Evolutionary conservation across 306 rosid species (phyloP).

Genomic region (Dryas alaskensis): DNA sequence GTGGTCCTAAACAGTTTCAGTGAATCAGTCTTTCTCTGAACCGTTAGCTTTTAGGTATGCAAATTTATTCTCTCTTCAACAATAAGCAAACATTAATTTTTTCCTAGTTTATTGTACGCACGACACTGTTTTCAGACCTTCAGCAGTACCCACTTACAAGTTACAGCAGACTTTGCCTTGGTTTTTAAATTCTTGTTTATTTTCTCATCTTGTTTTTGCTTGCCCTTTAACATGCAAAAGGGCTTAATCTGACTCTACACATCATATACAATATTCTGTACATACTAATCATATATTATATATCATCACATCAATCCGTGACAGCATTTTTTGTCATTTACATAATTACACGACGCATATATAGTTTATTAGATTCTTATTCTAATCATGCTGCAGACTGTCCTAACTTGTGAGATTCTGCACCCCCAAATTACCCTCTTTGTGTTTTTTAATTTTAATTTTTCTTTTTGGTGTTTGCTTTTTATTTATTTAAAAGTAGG

Average conservation of each 20-base stretch:
- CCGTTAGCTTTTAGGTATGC: neutral
- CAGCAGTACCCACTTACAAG: no score
- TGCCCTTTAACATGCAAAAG: neutral
- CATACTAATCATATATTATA: neutral
- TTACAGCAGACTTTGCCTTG: constrained; percentile 1
- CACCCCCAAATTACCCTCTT: neutral
- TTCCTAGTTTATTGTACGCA: neutral
- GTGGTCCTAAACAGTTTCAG: constrained; percentile 15
- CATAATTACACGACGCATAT: neutral
- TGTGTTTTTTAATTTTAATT: neutral
- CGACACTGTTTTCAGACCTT: constrained; percentile 5
- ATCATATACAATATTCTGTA: neutral
- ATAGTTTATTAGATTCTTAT: neutral
- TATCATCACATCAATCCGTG: neutral
- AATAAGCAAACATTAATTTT: neutral
- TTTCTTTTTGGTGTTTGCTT: neutral
- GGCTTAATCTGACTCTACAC: neutral
- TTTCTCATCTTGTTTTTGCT: neutral
- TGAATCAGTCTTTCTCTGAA: neutral
- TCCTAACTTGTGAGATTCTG: constrained; percentile 14
- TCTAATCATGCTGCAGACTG: constrained; percentile 4
- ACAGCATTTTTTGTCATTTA: neutral
- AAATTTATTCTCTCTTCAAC: neutral
- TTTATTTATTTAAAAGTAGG: neutral
- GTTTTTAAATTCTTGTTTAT: neutral